Percentiles rank a stretch among this genome's conserved stretches.
Evolutionary conservation across 2,329 filamentous ascomycete genomes (phyloP).

Genomic region (Colletotrichum tropicicola): DNA sequence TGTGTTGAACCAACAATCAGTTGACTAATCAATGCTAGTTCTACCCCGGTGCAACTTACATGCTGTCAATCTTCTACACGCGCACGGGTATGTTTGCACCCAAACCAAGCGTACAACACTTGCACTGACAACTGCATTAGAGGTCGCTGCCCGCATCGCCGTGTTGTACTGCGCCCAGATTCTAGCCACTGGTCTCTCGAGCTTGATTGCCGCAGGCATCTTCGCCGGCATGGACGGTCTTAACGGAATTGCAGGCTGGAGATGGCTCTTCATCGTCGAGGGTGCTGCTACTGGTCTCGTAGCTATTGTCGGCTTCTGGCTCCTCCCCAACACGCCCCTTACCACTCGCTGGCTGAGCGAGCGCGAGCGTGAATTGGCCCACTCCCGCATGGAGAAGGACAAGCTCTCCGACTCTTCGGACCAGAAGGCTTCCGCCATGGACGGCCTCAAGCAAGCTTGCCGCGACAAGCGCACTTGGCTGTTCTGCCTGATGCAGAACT

Average conservation of each 20-base stretch:
- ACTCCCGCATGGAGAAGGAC: conserved; percentile 58
- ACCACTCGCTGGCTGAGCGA: conserved; percentile 54
- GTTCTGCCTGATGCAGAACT: conserved; percentile 64
- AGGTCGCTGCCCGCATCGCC: conserved; percentile 68
- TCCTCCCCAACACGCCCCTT: conserved; percentile 50
- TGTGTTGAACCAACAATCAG: not conserved
- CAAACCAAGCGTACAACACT: rapidly evolving
- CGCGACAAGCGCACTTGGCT: conserved; percentile 61
- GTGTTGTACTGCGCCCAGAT: conserved; percentile 68
- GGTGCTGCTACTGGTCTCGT: conserved; percentile 69
- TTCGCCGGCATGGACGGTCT: conserved; percentile 65
- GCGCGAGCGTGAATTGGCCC: conserved; percentile 57
- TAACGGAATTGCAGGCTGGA: conserved; percentile 68
- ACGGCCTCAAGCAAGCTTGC: conserved; percentile 58
- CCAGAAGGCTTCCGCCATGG: conserved; percentile 48
- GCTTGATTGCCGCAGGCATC: conserved; percentile 71
- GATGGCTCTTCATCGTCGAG: conserved; percentile 67
- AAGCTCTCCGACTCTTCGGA: conserved; percentile 55
- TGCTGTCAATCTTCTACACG: conserved; percentile 44
- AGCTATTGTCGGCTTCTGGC: conserved; percentile 69
- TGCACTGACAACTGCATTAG: conserved; percentile 39
- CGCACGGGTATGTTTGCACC: conserved; percentile 35
- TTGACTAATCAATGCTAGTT: conserved; percentile 33
- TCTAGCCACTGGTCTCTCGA: conserved; percentile 74
- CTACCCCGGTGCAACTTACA: conserved; percentile 48